A percentile compares a stretch with the other conserved stretches of the same genome.
Evolutionary conservation across 495 filamentous ascomycete species (phyloP).

Genomic region (Daldinia vernicosa): DNA sequence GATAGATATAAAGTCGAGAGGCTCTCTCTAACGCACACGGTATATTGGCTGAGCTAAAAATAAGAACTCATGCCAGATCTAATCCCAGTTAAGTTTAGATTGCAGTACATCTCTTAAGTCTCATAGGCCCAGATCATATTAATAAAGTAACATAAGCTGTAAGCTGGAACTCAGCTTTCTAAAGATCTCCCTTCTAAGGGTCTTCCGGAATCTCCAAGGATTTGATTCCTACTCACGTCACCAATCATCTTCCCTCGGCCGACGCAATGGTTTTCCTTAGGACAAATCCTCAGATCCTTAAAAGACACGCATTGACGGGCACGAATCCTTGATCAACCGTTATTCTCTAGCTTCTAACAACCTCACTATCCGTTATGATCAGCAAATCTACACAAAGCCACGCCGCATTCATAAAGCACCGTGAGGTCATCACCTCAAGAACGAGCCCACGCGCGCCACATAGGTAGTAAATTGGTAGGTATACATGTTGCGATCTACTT

Average conservation of each 20-base stretch:
- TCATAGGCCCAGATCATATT: too few relatives aligned
- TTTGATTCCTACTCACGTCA: not conserved
- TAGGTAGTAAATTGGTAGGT: too few relatives aligned
- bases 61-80: not conserved
- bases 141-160: not conserved
- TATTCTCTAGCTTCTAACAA: not conserved
- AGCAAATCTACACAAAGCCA: not conserved
- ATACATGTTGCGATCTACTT: not conserved
- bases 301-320: not conserved
- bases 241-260: slow-evolving; percentile 1
- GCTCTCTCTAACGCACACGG: not conserved
- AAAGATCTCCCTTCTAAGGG: not conserved
- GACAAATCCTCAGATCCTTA: not conserved
- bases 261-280: not conserved
- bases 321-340: not conserved
- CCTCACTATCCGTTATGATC: not conserved
- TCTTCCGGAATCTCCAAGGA: not conserved
- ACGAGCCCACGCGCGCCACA: not conserved
- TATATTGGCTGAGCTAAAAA: not conserved
- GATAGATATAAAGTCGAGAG: not conserved
- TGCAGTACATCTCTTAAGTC: too few relatives aligned
- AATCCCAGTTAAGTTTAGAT: not conserved
- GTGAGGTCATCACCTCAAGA: not conserved
- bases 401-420: not conserved
- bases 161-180: not conserved